phyloP scores from a whole-genome alignment of 306 rosid species.

The Vigna nakashimae region DNA sequence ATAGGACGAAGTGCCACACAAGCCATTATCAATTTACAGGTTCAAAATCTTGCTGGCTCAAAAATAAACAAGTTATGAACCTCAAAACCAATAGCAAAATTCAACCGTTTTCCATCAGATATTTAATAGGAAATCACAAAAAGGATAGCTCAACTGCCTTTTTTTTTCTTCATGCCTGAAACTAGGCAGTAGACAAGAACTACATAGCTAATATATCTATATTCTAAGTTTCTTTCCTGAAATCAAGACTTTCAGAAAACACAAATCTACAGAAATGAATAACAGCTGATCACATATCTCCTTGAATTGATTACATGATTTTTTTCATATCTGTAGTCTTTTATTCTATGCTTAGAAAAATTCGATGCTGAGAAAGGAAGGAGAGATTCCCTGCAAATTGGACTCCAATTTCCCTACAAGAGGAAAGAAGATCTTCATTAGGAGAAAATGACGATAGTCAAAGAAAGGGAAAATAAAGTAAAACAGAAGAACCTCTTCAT shows the following conservation, averaged over 20 bases:
- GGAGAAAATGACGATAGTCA: slow-evolving; percentile 35
- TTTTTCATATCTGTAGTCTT: slow-evolving; percentile 11
- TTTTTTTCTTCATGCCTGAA: slow-evolving; percentile 7
- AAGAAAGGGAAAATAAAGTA: background rate
- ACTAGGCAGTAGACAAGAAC: slow-evolving; percentile 38
- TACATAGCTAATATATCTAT: slow-evolving; percentile 30
- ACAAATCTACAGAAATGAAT: slow-evolving; percentile 26
- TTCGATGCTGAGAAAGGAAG: background rate
- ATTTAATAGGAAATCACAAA: slow-evolving; percentile 29
- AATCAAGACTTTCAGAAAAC: slow-evolving; percentile 39
- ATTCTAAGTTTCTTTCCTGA: slow-evolving; percentile 36
- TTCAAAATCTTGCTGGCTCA: slow-evolving; percentile 51
- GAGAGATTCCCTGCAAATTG: slow-evolving; percentile 30
- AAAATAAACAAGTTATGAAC: slow-evolving; percentile 51
- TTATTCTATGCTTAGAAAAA: slow-evolving; percentile 18
- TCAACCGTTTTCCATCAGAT: slow-evolving; percentile 21
- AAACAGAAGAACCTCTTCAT: background rate
- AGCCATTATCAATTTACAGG: slow-evolving; percentile 60
- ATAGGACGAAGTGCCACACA: slow-evolving; percentile 60
- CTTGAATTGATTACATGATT: slow-evolving; percentile 36
- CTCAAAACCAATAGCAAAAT: slow-evolving; percentile 31
- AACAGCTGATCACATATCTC: slow-evolving; percentile 37
- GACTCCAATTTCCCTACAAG: slow-evolving; percentile 54
- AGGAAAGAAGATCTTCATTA: slow-evolving; percentile 12
- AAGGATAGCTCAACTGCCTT: slow-evolving; percentile 13